Percentiles rank a stretch among this genome's conserved stretches.
Conservation (phyloP, 1,139 yeast species). For the Zygoascus sp. region DNA sequence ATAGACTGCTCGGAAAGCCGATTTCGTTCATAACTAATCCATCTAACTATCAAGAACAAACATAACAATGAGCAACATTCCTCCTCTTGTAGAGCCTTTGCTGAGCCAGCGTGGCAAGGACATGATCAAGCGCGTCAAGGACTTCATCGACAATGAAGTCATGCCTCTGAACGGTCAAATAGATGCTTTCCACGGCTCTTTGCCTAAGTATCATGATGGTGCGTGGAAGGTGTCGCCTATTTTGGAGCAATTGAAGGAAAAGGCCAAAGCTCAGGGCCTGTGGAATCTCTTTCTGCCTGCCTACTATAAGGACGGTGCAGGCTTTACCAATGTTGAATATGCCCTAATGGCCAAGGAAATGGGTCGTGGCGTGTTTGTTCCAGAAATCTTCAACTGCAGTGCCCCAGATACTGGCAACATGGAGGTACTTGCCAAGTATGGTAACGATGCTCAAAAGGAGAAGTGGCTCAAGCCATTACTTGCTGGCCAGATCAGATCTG, state of each 20-base stretch:
- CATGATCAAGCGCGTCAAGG: constrained; percentile 46
- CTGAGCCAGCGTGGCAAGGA: constrained; percentile 50
- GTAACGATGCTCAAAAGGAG: constrained; percentile 48
- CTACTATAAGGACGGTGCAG: constrained; percentile 58
- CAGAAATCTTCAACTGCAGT: constrained; percentile 59
- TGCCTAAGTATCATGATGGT: constrained; percentile 44
- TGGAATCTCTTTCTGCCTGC: constrained; percentile 64
- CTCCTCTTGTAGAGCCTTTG: constrained; percentile 38
- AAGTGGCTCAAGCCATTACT: constrained; percentile 55
- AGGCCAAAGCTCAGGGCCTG: constrained; percentile 54
- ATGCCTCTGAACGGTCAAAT: constrained; percentile 47
- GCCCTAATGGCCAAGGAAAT: constrained; percentile 67
- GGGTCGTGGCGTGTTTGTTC: constrained; percentile 54
- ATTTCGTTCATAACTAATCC: background rate
- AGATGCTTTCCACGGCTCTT: constrained; percentile 40
- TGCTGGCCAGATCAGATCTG: constrained; percentile 58
- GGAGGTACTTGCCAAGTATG: constrained; percentile 64
- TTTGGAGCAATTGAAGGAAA: constrained; percentile 49
- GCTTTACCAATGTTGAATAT: constrained; percentile 61
- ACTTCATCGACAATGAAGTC: constrained; percentile 57
- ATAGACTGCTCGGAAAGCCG: background rate
- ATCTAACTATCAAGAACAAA: background rate
- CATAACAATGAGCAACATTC: constrained; percentile 31
- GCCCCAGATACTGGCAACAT: constrained; percentile 79
- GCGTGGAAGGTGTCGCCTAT: constrained; percentile 52